These are phyloP conservation scores for Colletotrichum sp. DNA, from an alignment of 2,329 filamentous ascomycete genomes.

Conservation along the genomic window DNA sequence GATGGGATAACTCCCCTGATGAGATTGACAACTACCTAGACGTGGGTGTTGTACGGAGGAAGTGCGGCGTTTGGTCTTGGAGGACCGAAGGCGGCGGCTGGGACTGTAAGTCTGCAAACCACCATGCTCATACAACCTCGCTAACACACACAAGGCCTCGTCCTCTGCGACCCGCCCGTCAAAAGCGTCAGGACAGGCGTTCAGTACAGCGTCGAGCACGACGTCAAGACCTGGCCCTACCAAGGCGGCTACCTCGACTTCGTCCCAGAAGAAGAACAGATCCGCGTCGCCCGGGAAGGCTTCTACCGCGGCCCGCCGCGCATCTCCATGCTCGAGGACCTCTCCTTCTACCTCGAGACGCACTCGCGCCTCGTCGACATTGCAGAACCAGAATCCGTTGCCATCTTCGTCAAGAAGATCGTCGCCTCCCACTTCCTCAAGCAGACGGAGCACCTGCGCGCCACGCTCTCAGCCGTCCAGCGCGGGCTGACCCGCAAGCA, in stretches of 20 bases:
- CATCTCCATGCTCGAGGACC: slow-evolving; percentile 26
- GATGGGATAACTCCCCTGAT: slow-evolving; percentile 6
- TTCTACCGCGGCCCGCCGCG: slow-evolving; percentile 22
- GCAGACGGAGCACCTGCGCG: slow-evolving; percentile 26
- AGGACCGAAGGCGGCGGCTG: slow-evolving; percentile 19
- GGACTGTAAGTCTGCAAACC: slow-evolving; percentile 22
- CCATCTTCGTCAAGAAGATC: slow-evolving; percentile 27
- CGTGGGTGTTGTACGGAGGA: slow-evolving; percentile 25
- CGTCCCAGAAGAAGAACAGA: slow-evolving; percentile 24
- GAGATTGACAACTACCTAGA: slow-evolving; percentile 22
- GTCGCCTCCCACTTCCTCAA: slow-evolving; percentile 28
- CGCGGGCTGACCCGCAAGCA: slow-evolving; percentile 28
- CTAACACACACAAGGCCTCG: slow-evolving; percentile 16
- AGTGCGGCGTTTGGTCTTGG: slow-evolving; percentile 27
- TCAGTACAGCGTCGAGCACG: slow-evolving; percentile 16
- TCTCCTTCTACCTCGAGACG: slow-evolving; percentile 26
- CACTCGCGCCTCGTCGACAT: slow-evolving; percentile 20
- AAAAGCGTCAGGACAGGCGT: slow-evolving; percentile 22
- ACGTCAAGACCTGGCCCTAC: slow-evolving; percentile 23
- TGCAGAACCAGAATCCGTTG: slow-evolving; percentile 13
- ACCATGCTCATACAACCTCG: background rate
- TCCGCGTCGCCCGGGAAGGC: background rate
- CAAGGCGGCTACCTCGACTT: slow-evolving; percentile 31
- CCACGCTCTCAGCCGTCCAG: slow-evolving; percentile 25
- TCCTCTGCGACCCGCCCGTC: slow-evolving; percentile 28